These are phyloP conservation scores for Lasiosphaeria miniovina DNA, from an alignment of 495 filamentous ascomycete genomes.

Conservation along the genomic window DNA sequence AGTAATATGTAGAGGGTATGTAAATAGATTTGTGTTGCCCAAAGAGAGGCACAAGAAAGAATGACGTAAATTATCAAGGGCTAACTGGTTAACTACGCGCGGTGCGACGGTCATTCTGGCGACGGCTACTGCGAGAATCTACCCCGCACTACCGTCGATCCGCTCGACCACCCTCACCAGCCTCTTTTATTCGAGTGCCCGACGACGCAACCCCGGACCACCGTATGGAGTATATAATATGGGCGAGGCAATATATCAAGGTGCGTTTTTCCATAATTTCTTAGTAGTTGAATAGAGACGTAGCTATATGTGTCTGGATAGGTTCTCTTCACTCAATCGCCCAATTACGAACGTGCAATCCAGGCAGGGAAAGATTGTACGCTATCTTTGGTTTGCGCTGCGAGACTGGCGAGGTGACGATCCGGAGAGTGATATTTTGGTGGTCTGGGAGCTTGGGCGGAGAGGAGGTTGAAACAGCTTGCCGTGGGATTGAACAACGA, in stretches of 20 bases:
- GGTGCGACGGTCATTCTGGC: not conserved
- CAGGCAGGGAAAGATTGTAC: slow-evolving; percentile 32
- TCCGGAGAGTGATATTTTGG: slow-evolving; percentile 36
- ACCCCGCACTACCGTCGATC: not conserved
- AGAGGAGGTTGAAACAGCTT: slow-evolving; percentile 17
- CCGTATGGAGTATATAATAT: not conserved
- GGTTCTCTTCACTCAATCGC: not conserved
- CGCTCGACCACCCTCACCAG: not conserved
- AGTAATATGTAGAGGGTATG: too few species aligned
- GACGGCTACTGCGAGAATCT: not conserved
- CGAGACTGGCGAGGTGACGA: slow-evolving; percentile 34
- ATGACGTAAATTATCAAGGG: too few species aligned
- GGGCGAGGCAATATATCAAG: slow-evolving; percentile 1
- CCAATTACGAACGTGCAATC: slow-evolving; percentile 26
- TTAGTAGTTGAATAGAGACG: not conserved
- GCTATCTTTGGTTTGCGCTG: slow-evolving; percentile 36
- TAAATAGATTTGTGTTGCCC: too few species aligned
- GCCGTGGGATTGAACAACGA: too few species aligned
- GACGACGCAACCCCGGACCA: not conserved
- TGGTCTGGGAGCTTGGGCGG: slow-evolving; percentile 31
- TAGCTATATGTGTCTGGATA: not conserved
- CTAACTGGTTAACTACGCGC: not conserved
- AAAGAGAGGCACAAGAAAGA: too few species aligned
- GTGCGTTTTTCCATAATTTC: not conserved
- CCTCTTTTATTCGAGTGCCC: not conserved